Base-by-base conservation (phyloP, 2,329 filamentous ascomycete species). In the Beauveria pseudobassiana region DNA sequence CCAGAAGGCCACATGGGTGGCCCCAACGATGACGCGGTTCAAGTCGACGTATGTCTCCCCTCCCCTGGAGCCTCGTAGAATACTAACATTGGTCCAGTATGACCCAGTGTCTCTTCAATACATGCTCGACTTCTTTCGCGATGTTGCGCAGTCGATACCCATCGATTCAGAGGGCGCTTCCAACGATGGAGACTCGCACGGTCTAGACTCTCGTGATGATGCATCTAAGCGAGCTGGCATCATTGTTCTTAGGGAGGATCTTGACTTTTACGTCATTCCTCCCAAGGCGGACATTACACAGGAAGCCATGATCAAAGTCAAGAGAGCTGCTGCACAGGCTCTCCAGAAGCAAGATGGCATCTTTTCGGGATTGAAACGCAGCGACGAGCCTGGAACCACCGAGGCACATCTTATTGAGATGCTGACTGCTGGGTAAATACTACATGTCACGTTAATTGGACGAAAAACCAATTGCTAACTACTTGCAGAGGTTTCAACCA, bases 351-450 rank as follows among this genome's bases (percentile, higher is more conserved):
- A 99, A 74, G 86, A 93, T 68, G 95, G 95, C 53, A 99, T 99
- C 69, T 99, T 99, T 73, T 96, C 93, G 3, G 95, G 95, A 0
- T 78, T 99, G 52, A 89, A 95, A 75, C 91, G 93, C 73, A 98
- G 93, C 69, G 93, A 99, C 68, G 95, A 99, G 76, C 88, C 90
- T 20, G 95, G 95, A 22, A 97, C 93, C 20, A 99, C 95, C 0
- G 95, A 99, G 76, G 95, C 96, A 68, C 95, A 99, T 79, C 81
- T 99, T 45, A 99, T 99, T 70, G 95, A 99, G 79, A 99, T 99
- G 95, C 77, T 99, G 76, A 99, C 95, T 60, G 95, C 95, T 72
- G 95, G 93, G 93, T 98, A 81, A 77, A 88, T 30, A 51, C 49
- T 22, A 28, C 12, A 20, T 10, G 14, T 49, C 28, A 43, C 18